These are phyloP conservation scores for Skeletonema potamos DNA, from an alignment of 108 stramenopile species.

Conservation along the genomic window DNA sequence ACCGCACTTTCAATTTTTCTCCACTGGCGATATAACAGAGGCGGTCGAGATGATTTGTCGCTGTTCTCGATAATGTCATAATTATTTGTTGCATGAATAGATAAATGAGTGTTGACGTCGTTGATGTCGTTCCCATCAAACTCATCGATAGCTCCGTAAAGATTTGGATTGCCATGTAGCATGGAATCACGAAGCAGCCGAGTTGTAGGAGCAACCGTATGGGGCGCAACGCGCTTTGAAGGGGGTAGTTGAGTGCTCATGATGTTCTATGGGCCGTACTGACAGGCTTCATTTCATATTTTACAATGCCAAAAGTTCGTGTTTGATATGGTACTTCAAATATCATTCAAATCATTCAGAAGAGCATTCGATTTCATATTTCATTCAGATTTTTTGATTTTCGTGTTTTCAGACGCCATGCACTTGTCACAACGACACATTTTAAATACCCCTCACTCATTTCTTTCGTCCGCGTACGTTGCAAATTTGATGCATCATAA, in stretches of 20 bases:
- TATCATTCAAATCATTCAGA: no score
- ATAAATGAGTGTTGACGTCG: neutral
- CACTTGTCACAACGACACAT: no score
- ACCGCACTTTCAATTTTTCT: neutral
- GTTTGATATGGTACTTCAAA: no score
- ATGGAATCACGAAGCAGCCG: constrained; percentile 5
- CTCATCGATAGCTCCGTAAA: constrained; percentile 1
- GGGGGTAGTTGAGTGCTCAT: neutral
- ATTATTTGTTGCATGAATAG: neutral
- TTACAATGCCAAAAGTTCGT: no score
- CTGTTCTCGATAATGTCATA: no score
- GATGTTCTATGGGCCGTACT: neutral
- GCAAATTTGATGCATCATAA: no score
- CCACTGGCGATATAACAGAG: constrained; percentile 11
- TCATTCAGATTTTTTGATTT: no score
- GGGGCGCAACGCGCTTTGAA: neutral
- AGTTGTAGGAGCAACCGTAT: constrained; percentile 2
- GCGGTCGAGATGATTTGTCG: no score
- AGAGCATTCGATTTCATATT: no score
- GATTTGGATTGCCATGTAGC: neutral
- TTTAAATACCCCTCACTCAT: no score
- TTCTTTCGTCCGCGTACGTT: no score
- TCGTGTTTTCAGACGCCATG: no score
- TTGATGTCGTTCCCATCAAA: neutral
- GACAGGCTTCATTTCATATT: neutral